phyloP scores from a whole-genome alignment of 1,284 basidiomycete species.

The Limonomyces culmigenus region DNA sequence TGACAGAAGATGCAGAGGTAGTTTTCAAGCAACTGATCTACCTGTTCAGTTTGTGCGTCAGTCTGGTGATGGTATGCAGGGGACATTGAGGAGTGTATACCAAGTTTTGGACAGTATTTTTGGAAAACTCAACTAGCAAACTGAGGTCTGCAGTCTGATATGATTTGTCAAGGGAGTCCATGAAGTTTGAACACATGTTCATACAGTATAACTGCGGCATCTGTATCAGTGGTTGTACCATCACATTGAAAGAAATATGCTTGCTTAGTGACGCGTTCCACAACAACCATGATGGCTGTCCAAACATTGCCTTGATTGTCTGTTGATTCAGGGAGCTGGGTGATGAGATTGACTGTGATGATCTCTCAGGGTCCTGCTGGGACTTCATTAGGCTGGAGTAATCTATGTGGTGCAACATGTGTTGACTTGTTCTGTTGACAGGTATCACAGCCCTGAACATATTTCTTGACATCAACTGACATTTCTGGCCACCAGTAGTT shows the following conservation, averaged over 20 bases:
- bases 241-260: constrained; percentile 12
- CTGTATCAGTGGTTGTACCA: constrained; percentile 11
- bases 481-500: constrained; percentile 29
- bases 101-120: constrained; percentile 3
- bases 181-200: constrained; percentile 16
- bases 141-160: constrained; percentile 17
- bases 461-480: constrained; percentile 11
- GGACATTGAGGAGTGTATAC: constrained; percentile 8
- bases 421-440: constrained; percentile 20
- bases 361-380: constrained; percentile 14
- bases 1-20: constrained; percentile 10
- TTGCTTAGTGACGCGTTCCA: constrained; percentile 18
- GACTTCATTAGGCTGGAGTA: constrained; percentile 12
- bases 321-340: constrained; percentile 14
- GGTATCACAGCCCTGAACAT: constrained; percentile 19
- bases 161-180: constrained; percentile 16
- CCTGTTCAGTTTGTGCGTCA: constrained; percentile 16
- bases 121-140: constrained; percentile 7
- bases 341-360: constrained; percentile 20
- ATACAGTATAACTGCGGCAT: constrained; percentile 10
- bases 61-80: constrained; percentile 16
- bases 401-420: constrained; percentile 8
- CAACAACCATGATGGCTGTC: constrained; percentile 18
- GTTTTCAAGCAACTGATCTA: constrained; percentile 15
- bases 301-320: no score